Evolutionary conservation across 1,284 basidiomycete species (phyloP), one percentile per base, ranked within the genome.

Genomic region (Melanopsichium pennsylvanicum): DNA sequence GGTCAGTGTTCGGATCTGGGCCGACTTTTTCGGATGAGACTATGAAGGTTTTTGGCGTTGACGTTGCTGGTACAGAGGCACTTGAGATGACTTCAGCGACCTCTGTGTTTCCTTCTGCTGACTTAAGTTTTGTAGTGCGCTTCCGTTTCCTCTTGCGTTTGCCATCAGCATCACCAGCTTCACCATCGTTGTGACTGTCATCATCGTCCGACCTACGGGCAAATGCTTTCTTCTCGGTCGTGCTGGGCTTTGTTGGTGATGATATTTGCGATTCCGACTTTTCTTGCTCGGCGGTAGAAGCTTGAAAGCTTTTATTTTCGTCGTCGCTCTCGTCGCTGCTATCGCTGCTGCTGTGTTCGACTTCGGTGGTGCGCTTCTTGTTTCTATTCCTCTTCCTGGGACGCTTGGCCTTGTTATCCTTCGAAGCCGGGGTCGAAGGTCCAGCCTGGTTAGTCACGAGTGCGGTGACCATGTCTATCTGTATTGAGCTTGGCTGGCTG

Each of bases 61-160:
- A 15, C 11, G 35, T 5, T 8, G 34, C 32, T 34, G 57, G 9
- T 8, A 32, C 12, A 18, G 39, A 19, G 18, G 27, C 15, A 6
- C n/a, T n/a, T n/a, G 32, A 16, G 32, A 26, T 40, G 38, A 8
- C n/a, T n/a, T 42, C 7, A n/a, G 49, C 16, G 3, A 29, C 0
- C 4, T 51, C 27, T 9, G 34, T 4, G 6, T 25, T 6, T 1
- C 38, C 50, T 3, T 51, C 37, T 18, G 33, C 19, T 4, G 43
- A 5, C 40, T 55, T 51, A 35, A 54, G 64, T 31, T 63, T 70
- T 16, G 22, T 22, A 22, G 16, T 49, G 45, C 67, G 50, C 42
- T 70, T 70, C 3, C 67, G 55, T 56, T 70, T 70, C 22, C 67
- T 45, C 40, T 70, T 70, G 25, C 60, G 56, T 37, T 70, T 70